Base-by-base conservation (phyloP, 371 early-diverging fungal species). In the Choanephora cucurbitarum region DNA sequence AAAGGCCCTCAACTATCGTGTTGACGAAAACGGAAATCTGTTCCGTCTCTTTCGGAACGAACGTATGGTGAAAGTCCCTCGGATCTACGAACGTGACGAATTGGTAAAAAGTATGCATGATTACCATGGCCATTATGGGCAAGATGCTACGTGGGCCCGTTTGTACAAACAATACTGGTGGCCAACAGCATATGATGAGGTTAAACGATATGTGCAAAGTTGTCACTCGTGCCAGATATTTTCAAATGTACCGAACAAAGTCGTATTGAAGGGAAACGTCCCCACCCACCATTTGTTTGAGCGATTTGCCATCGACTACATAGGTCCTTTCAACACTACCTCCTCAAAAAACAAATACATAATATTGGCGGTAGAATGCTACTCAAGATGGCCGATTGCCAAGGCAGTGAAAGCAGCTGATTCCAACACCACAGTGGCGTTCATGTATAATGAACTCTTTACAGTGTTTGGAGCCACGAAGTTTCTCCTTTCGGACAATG, bases 361-460 rank as follows among this genome's bases (percentile, higher is more conserved):
- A 9, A 23, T 81, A 0, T 61, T 70, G 8, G 61, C n/a, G n/a
- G n/a, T n/a, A n/a, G n/a, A n/a, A n/a, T n/a, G n/a, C n/a, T n/a
- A n/a, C n/a, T n/a, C n/a, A n/a, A n/a, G n/a, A n/a, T n/a, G n/a
- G n/a, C n/a, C n/a, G n/a, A n/a, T n/a, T n/a, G n/a, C n/a, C n/a
- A n/a, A n/a, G n/a, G n/a, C n/a, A n/a, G n/a, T n/a, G n/a, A n/a
- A n/a, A n/a, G n/a, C n/a, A n/a, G n/a, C 69, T 2, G 55, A 62
- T 1, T 64, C 59, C n/a, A 49, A 53, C 2, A 55, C 60, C 0
- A 66, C 74, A 10, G 72, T 67, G 9, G 28, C 47, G 1, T 77
- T 79, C 54, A n/a, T 80, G 0, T 72, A 72, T 22, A 44, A 75
- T 11, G 61, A 72, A 0, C 55, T 80, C 10, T 57, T 76, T n/a